phyloP scores from a whole-genome alignment of 2,329 filamentous ascomycete genomes.

The Neopestalotiopsis rosae region DNA sequence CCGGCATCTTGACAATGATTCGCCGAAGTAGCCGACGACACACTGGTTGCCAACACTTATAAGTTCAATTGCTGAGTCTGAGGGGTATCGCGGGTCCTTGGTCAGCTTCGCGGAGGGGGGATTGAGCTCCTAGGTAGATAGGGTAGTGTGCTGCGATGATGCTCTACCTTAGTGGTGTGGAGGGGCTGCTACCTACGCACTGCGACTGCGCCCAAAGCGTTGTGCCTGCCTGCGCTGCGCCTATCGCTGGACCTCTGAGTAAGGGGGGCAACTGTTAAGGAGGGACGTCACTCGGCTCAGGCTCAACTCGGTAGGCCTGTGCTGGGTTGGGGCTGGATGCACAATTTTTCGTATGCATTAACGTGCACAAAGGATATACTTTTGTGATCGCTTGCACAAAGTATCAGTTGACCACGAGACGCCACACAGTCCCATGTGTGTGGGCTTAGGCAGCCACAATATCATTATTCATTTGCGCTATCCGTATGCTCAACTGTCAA shows the following conservation, averaged over 20 bases:
- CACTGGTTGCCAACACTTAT: conserved; percentile 4
- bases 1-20: conserved; percentile 50
- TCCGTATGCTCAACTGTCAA: background rate
- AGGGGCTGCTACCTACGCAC: background rate
- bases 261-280: conserved; percentile 22
- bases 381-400: background rate
- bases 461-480: too few species aligned
- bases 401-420: background rate
- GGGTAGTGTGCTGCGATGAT: conserved; percentile 7
- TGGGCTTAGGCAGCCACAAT: conserved; percentile 20
- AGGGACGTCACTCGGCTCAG: conserved; percentile 27
- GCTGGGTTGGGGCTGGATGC: background rate
- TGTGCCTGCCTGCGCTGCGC: conserved; percentile 14
- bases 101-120: conserved; percentile 9
- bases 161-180: conserved; percentile 7
- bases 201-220: conserved; percentile 19
- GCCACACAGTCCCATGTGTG: conserved; percentile 5
- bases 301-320: background rate
- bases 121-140: background rate
- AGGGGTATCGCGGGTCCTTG: background rate
- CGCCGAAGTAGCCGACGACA: conserved; percentile 17
- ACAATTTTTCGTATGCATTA: background rate
- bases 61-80: background rate
- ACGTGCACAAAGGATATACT: background rate
- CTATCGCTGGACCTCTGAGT: conserved; percentile 22